Base-by-base conservation (phyloP, 1,139 yeast species). In the Saccharomyces pastorianus region DNA sequence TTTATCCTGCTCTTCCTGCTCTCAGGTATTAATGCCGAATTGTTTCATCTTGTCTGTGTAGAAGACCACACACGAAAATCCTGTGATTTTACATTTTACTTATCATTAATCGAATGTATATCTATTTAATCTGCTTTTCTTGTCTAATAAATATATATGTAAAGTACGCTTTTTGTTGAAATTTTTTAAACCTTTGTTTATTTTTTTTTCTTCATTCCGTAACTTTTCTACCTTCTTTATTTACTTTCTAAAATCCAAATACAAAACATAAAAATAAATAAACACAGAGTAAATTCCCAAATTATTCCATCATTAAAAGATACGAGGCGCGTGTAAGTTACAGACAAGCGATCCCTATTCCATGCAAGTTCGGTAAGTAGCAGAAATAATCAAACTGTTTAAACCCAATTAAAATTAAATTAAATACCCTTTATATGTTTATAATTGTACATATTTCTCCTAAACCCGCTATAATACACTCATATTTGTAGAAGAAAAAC, bases 401-500 rank as follows among this genome's bases (percentile, higher is more conserved):
- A 38, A 38, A 38, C 44, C 44, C 44, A 38, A 38, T 38, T 17
- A 38, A 38, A 38, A 38, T 38, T 38, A 38, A 38, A 38, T 38
- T 38, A 38, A 38, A 38, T 38, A 38, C 44, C 44, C 44, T 38
- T 38, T 9, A 38, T 38, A 38, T 38, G 9, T 38, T 38, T 17
- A 38, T 38, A 38, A 38, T 38, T 38, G 20, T 38, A 38, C 44
- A 38, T 38, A 38, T 38, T 38, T 38, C 44, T 38, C 44, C 44
- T 38, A 38, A 17, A 38, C 44, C 44, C 44, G 44, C 44, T 38
- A 38, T 38, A 38, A n/a, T 50, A 53, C 13, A 55, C 58, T 66
- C 14, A 53, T 53, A 23, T 44, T 55, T 7, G 51, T 61, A 25
- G 56, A 62, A 0, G 52, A 55, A 38, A 62, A 63, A 25, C 49